Evolutionary conservation across 495 filamentous ascomycete species (phyloP).

Genomic region (Hypoxylon cercidicola): DNA sequence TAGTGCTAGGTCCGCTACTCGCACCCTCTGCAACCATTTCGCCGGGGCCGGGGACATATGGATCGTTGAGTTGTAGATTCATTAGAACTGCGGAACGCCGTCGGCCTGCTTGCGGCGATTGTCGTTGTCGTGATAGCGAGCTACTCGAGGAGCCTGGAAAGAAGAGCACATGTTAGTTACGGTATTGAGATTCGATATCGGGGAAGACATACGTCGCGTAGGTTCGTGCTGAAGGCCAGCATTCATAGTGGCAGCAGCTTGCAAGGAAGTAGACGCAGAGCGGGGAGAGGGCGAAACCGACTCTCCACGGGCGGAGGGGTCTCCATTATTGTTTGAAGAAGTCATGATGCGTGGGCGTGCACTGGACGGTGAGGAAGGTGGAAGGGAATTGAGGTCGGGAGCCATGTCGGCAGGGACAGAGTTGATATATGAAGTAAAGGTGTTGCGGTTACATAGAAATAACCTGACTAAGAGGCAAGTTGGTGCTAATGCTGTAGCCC

Average conservation of each 20-base stretch:
- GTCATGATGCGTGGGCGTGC: slow-evolving; percentile 49
- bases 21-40: slow-evolving; percentile 65
- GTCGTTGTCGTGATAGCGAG: slow-evolving; percentile 63
- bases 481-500: background rate
- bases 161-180: slow-evolving; percentile 23
- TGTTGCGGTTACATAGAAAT: slow-evolving; percentile 21
- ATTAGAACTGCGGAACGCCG: slow-evolving; percentile 75
- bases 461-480: background rate
- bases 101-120: slow-evolving; percentile 66
- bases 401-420: slow-evolving; percentile 56
- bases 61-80: slow-evolving; percentile 79
- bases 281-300: slow-evolving; percentile 66
- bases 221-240: slow-evolving; percentile 73
- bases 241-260: slow-evolving; percentile 75
- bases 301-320: slow-evolving; percentile 52
- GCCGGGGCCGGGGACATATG: slow-evolving; percentile 67
- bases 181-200: background rate
- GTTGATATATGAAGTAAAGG: slow-evolving; percentile 15
- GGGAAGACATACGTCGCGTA: slow-evolving; percentile 57
- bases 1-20: slow-evolving; percentile 55
- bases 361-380: slow-evolving; percentile 60
- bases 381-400: slow-evolving; percentile 81
- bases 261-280: slow-evolving; percentile 70
- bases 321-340: slow-evolving; percentile 44
- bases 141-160: slow-evolving; percentile 62